Evolutionary conservation across 306 rosid genomes (phyloP).

Genomic region (Fragaria iinumae): DNA sequence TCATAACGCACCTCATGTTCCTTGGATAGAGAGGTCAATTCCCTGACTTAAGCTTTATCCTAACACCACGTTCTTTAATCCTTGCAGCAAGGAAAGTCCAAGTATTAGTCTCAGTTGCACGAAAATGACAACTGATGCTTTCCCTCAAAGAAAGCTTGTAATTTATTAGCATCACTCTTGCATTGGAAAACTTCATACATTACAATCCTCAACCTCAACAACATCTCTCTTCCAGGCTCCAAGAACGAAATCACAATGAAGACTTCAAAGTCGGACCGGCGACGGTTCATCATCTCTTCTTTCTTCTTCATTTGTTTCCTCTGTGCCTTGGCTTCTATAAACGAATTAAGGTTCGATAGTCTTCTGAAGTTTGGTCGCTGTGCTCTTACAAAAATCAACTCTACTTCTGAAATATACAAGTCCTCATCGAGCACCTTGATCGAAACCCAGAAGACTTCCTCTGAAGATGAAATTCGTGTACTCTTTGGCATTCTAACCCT

Average conservation of each 20-base stretch:
- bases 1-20: not conserved
- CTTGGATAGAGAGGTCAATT: not conserved
- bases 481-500: constrained; percentile 82
- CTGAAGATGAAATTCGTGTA: constrained; percentile 48
- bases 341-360: constrained; percentile 54
- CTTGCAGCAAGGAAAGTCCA: constrained; percentile 45
- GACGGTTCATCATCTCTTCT: constrained; percentile 45
- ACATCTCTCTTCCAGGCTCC: not conserved
- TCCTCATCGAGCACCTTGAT: constrained; percentile 1
- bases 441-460: constrained; percentile 1
- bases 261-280: constrained; percentile 33
- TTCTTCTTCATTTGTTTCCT: constrained; percentile 59
- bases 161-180: constrained; percentile 23
- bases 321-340: constrained; percentile 64
- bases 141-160: constrained; percentile 39
- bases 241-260: constrained; percentile 23
- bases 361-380: constrained; percentile 42
- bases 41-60: not conserved
- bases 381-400: constrained; percentile 13
- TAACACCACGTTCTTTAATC: constrained; percentile 13
- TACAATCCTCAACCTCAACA: not conserved
- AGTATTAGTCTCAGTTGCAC: constrained; percentile 42
- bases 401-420: not conserved
- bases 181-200: not conserved
- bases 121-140: constrained; percentile 49